Conservation (phyloP, 176 grass and related monocot species). For the sorghum (Sorghum bicolor) region DNA sequence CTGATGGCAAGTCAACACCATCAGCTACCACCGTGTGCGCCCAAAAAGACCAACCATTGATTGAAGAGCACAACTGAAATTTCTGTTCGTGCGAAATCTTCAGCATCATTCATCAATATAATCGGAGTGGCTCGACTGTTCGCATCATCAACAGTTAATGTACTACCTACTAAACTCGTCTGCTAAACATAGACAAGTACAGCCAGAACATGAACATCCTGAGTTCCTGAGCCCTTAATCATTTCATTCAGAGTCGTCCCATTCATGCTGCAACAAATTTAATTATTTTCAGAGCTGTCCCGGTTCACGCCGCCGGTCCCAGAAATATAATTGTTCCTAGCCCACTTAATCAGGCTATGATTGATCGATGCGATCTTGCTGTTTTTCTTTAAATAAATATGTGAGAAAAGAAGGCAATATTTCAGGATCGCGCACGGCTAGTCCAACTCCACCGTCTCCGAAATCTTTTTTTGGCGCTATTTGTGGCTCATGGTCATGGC, state of each 20-base stretch:
- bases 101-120: background rate
- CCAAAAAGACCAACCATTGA: background rate
- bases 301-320: background rate
- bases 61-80: background rate
- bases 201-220: background rate
- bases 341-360: slow-evolving; percentile 16
- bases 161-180: slow-evolving; percentile 4
- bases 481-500: background rate
- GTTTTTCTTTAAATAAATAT: background rate
- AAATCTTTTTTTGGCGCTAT: background rate
- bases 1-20: background rate
- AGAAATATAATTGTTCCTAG: background rate
- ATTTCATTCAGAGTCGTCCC: background rate
- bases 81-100: background rate
- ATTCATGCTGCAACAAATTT: background rate
- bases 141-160: background rate
- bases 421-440: background rate
- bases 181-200: background rate
- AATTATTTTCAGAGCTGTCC: background rate
- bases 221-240: background rate
- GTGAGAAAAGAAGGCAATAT: background rate
- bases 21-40: background rate
- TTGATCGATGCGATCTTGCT: slow-evolving; percentile 3
- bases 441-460: background rate
- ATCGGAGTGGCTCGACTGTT: background rate